phyloP scores from a whole-genome alignment of 2,329 filamentous ascomycete genomes.

The Microascus cirrosus region DNA sequence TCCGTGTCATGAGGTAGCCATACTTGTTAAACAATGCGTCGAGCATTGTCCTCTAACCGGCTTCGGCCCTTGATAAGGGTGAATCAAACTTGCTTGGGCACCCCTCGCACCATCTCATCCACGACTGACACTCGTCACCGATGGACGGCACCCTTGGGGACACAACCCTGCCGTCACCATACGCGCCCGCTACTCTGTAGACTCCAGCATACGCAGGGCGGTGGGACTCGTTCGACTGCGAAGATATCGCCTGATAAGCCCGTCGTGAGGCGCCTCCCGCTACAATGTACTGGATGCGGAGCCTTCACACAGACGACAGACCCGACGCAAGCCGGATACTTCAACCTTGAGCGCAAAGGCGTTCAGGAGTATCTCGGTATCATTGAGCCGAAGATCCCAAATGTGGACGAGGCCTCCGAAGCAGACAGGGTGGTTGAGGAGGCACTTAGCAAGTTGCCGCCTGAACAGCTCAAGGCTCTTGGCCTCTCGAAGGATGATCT shows the following conservation, averaged over 20 bases:
- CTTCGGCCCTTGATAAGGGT: conserved; percentile 14
- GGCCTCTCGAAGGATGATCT: conserved; percentile 27
- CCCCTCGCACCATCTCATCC: not conserved
- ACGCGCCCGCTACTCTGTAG: not conserved
- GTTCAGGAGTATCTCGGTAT: conserved; percentile 35
- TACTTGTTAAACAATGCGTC: conserved; percentile 24
- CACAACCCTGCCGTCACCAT: not conserved
- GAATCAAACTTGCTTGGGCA: not conserved
- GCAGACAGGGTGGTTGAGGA: conserved; percentile 37
- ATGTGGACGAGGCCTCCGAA: conserved; percentile 8
- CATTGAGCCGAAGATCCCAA: conserved; percentile 12
- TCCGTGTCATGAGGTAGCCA: conserved; percentile 2
- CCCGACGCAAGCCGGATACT: conserved; percentile 44
- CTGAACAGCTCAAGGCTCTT: conserved; percentile 27
- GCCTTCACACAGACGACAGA: conserved; percentile 48
- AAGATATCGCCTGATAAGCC: not conserved
- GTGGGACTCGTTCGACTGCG: not conserved
- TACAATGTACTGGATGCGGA: conserved; percentile 53
- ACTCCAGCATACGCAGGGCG: not conserved
- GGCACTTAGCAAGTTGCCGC: conserved; percentile 29
- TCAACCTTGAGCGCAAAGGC: conserved; percentile 36
- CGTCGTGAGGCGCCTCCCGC: conserved; percentile 27
- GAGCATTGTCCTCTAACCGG: conserved; percentile 29
- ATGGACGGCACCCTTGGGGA: not conserved
- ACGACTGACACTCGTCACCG: not conserved